Base-by-base conservation (phyloP, 441 rosid genomes). In the Geranium incanum region DNA sequence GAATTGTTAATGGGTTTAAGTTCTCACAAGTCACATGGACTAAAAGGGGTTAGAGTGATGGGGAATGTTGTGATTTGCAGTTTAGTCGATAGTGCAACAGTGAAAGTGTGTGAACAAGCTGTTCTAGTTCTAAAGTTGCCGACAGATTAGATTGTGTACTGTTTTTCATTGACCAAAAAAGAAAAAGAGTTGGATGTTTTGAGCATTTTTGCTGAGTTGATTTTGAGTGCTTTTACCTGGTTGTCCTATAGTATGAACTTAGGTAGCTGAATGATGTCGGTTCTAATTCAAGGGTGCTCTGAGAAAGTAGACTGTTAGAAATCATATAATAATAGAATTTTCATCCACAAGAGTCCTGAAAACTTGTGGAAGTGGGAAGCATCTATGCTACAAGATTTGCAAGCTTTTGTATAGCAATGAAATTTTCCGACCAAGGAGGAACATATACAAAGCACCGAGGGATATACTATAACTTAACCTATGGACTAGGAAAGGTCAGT, bases 141-240 rank as follows among this genome's bases (percentile, higher is more conserved):
- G 38, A 63, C 67, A 63, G 37, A 63, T 63, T 63, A 63, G 67
- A 63, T 63, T 63, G 67, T 63, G 38, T 13, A 63, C 67, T 23
- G 38, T 28, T 63, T 28, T 63, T 63, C 36, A 63, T 63, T 63
- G 67, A 63, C 67, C 38, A 63, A 63, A 63, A 63, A 63, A 28
- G 57, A 13, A 50, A 62, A 33, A 4, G 67, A 28, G 67, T 23
- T 63, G 67, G 36, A 23, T 62, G 15, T 62, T 62, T 23, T 62
- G 37, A 62, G 37, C 66, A 62, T 23, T 9, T 62, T 12, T 62
- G 66, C 36, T 21, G 66, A 33, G 6, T 13, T 62, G 15, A 11
- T 23, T 23, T 62, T 63, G 2, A 63, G 36, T 63, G 15, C 38
- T 63, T 63, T 63, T 23, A 63, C 67, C 67, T 63, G 15, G 15